phyloP scores from a whole-genome alignment of 192 early-diverging fungal genomes.

The Coemansia sp. region DNA sequence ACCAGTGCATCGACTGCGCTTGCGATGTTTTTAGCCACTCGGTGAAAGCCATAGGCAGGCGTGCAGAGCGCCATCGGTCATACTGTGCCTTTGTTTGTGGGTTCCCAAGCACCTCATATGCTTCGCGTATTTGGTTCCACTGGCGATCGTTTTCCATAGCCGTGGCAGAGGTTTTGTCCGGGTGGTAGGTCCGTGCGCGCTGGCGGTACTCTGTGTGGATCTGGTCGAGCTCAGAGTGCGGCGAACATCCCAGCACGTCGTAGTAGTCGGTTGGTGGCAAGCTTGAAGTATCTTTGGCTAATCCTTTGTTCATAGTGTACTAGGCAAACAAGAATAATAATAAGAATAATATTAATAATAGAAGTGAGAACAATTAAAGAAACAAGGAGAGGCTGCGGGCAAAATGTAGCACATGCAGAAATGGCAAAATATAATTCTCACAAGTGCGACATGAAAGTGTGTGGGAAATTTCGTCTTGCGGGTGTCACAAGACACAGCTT shows the following conservation, averaged over 20 bases:
- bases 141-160: neutral
- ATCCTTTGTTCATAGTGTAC: neutral
- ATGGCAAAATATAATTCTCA: no score
- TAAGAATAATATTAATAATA: neutral
- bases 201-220: slow-evolving; percentile 31
- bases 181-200: slow-evolving; percentile 21
- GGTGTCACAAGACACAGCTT: neutral
- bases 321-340: no score
- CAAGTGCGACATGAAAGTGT: no score
- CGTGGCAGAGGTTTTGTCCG: slow-evolving; percentile 10
- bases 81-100: slow-evolving; percentile 29
- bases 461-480: no score
- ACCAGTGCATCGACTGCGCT: slow-evolving; percentile 36
- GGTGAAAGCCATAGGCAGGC: slow-evolving; percentile 24
- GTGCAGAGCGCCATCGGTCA: slow-evolving; percentile 31
- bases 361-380: neutral
- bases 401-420: no score
- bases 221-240: slow-evolving; percentile 17
- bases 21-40: slow-evolving; percentile 23
- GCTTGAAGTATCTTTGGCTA: neutral
- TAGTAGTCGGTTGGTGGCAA: slow-evolving; percentile 18
- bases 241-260: slow-evolving; percentile 30
- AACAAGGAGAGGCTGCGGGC: no score
- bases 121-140: slow-evolving; percentile 30
- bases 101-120: slow-evolving; percentile 31